Evolutionary conservation across 2,329 filamentous ascomycete species (phyloP), one percentile per base, ranked within the genome.

Genomic region (Nemania sp.): DNA sequence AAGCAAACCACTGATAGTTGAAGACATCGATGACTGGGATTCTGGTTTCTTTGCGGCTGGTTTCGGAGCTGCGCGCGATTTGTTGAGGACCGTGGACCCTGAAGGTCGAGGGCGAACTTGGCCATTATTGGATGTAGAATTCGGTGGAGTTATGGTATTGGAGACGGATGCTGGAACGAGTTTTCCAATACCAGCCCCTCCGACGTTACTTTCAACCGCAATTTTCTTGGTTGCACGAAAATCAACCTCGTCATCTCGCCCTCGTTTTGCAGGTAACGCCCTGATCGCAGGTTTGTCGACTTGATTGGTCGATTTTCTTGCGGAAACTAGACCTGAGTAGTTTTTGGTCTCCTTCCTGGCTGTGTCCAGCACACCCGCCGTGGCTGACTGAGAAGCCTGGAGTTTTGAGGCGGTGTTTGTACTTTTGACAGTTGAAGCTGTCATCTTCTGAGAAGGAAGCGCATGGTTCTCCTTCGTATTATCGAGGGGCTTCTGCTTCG

Each of bases 1-100:
- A 18, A 87, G 76, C 15, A 87, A 73, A 5, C 82, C 82, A 12
- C 83, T 80, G 57, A 87, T 83, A 37, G 78, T 80, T 1, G 82
- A 84, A 40, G 78, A 67, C 2, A 74, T 73, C 2, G 77, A 73
- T 34, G 69, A 69, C 20, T 76, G 68, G 1, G 72, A 21, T 9
- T 69, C 75, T 13, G 70, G 65, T 57, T 76, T 78, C 61, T 80
- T 84, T 1, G 73, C 53, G 1, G 69, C 65, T 0, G 78, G 71
- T 64, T 83, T 85, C 3, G 74, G 64, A 12, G 76, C 67, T 0
- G 78, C 73, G 29, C 83, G 78, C 1, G 77, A 68, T 66, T 84
- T 85, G 18, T 79, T 82, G 15, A 83, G 79, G 6, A 86, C 70
- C 65, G 71, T 60, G 58, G 75, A 64, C 61, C 68, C 71, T 66